A percentile compares a stretch with the other conserved stretches of the same genome.
These are phyloP conservation scores for Coemansia interrupta DNA, from an alignment of 192 early-diverging fungal species.

Conservation along the genomic window DNA sequence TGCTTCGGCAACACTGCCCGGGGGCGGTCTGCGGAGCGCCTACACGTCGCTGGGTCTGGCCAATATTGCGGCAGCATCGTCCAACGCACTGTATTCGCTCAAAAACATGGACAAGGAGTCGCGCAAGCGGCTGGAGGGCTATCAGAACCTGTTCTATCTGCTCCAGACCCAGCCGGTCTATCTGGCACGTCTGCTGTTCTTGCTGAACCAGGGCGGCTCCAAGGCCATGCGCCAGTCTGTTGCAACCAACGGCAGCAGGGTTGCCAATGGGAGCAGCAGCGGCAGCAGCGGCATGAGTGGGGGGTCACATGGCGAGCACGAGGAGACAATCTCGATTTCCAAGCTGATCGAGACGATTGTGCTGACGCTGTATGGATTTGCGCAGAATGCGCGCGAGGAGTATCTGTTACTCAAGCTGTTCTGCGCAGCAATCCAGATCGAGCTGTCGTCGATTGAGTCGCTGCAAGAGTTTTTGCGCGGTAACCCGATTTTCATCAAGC, in stretches of 20 bases:
- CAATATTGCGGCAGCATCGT: slow-evolving; percentile 13
- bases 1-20: slow-evolving; percentile 5
- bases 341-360: slow-evolving; percentile 88
- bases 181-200: slow-evolving; percentile 81
- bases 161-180: slow-evolving; percentile 95
- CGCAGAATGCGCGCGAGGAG: slow-evolving; percentile 94
- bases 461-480: slow-evolving; percentile 89
- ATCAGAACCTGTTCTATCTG: slow-evolving; percentile 94
- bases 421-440: slow-evolving; percentile 83
- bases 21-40: slow-evolving; percentile 24
- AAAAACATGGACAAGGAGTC: slow-evolving; percentile 85
- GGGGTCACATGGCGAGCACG: slow-evolving; percentile 4
- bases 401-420: slow-evolving; percentile 93
- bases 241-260: slow-evolving; percentile 11
- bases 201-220: slow-evolving; percentile 78
- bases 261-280: neutral
- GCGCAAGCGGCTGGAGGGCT: slow-evolving; percentile 68
- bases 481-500: slow-evolving; percentile 96
- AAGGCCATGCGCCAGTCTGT: slow-evolving; percentile 49
- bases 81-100: slow-evolving; percentile 58
- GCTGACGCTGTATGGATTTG: slow-evolving; percentile 93
- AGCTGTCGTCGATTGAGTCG: slow-evolving; percentile 78
- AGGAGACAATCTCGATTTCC: slow-evolving; percentile 47
- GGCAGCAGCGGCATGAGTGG: slow-evolving; percentile 2
- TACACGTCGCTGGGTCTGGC: slow-evolving; percentile 19